Evolutionary conservation across 2,329 filamentous ascomycete genomes (phyloP), one percentile per base, ranked within the genome.

Genomic region (Fusarium tricinctum): DNA sequence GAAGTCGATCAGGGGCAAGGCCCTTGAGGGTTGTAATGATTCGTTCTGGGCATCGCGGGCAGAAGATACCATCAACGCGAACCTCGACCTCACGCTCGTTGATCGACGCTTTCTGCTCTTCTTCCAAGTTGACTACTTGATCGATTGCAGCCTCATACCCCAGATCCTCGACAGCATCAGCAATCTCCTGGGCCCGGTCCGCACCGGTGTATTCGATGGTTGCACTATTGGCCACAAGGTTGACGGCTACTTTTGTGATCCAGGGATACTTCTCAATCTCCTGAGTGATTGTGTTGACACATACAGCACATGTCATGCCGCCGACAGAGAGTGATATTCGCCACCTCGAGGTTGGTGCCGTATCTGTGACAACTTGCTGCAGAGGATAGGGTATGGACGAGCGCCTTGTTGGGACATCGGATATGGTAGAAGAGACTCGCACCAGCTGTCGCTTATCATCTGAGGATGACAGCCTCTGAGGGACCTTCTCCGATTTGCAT

Each of bases 261-360:
- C 86, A 90, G 7, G 86, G 82, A 22, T 73, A 68, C 63, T 87
- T 85, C 46, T 85, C 79, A 38, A 93, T 77, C 65, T 86, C 85
- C 8, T 84, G 79, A 14, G 85, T 89, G 69, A 93, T 87, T 39
- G 84, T 82, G 73, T 89, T 89, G 53, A 84, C 84, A 73, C 91
- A 94, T 14, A 89, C 85, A 15, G 88, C 87, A 75, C 91, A 93
- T 6, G 89, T 92, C 91, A 94, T 93, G 52, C 91, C 91, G 28
- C 85, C 87, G 40, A 94, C 84, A 20, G 89, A 86, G n/a, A 89
- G 66, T 1, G 80, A 84, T 3, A 82, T 86, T 39, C 82, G 78
- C 82, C 84, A 89, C 20, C 57, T 35, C 8, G 71, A 50, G 15
- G 63, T 60, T n/a, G 71, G 28, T 2, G 49, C 8, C 8, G 59